Evolutionary conservation across 2,329 filamentous ascomycete species (phyloP).

Genomic region (Metarhizium anisopliae): DNA sequence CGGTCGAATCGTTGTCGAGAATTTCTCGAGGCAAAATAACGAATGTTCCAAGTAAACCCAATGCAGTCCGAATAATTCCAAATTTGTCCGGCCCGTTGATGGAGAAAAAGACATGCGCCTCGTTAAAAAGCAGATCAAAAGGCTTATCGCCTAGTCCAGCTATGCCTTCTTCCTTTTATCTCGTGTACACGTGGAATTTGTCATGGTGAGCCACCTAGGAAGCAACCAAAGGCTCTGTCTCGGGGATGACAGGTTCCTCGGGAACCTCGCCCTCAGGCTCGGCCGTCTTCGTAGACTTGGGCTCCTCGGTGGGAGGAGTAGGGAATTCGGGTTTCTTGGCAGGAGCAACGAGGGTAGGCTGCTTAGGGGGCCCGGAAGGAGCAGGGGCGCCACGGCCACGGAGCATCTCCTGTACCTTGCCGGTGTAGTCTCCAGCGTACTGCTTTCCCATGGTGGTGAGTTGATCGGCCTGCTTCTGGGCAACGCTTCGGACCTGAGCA

Average conservation of each 20-base stretch:
- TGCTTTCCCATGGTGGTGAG: slow-evolving; percentile 57
- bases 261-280: slow-evolving; percentile 17
- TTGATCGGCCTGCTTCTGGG: slow-evolving; percentile 55
- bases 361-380: slow-evolving; percentile 25
- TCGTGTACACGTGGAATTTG: slow-evolving; percentile 18
- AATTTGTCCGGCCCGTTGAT: slow-evolving; percentile 15
- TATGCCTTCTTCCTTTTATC: slow-evolving; percentile 15
- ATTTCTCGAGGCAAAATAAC: slow-evolving; percentile 1
- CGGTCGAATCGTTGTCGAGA: not conserved
- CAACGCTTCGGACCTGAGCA: slow-evolving; percentile 50
- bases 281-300: slow-evolving; percentile 9
- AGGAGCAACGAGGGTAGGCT: slow-evolving; percentile 16
- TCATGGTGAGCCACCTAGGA: slow-evolving; percentile 17
- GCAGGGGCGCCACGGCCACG: slow-evolving; percentile 37
- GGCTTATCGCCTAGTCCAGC: slow-evolving; percentile 16
- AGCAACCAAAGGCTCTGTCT: slow-evolving; percentile 20
- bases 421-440: slow-evolving; percentile 58
- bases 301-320: slow-evolving; percentile 27
- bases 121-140: slow-evolving; percentile 18
- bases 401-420: slow-evolving; percentile 58
- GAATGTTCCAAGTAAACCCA: slow-evolving; percentile 15
- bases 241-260: slow-evolving; percentile 17
- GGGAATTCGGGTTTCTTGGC: slow-evolving; percentile 26
- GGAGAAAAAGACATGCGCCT: slow-evolving; percentile 17
- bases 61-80: slow-evolving; percentile 16